These are phyloP conservation scores for Hymenoscyphus linearis DNA, from an alignment of 2,329 filamentous ascomycete genomes.

Conservation along the genomic window DNA sequence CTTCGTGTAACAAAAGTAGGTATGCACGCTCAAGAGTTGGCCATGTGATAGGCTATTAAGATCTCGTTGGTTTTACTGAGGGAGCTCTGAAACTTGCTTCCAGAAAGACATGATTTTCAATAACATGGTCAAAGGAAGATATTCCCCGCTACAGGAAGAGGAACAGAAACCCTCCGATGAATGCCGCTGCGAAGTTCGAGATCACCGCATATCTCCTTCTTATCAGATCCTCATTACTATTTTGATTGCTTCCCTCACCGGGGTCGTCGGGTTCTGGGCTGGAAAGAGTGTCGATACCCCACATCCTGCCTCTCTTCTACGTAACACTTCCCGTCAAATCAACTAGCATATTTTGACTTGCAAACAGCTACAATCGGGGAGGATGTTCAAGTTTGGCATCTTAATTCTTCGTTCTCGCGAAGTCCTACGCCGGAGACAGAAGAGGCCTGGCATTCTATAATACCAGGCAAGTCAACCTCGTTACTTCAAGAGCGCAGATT, in stretches of 20 bases:
- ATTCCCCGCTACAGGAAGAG: not conserved
- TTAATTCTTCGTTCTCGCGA: not conserved
- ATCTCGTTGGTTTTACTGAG: not conserved
- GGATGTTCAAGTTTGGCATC: slow-evolving; percentile 1
- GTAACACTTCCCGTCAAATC: not conserved
- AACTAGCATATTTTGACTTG: not conserved
- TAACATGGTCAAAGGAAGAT: not conserved
- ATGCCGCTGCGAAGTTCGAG: not conserved
- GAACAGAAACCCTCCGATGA: not conserved
- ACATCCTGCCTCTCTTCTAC: not conserved
- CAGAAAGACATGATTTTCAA: not conserved
- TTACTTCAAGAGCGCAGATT: not conserved
- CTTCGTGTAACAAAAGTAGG: not conserved
- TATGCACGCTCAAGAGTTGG: not conserved
- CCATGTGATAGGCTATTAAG: not conserved
- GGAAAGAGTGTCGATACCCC: not conserved
- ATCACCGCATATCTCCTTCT: not conserved
- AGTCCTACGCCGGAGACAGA: not conserved
- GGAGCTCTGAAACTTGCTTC: not conserved
- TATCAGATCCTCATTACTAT: not conserved
- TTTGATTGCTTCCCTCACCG: not conserved
- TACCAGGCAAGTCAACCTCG: not conserved
- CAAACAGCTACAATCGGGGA: not conserved
- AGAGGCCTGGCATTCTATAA: not conserved
- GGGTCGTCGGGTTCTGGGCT: not conserved